These are phyloP conservation scores for Sclerotinia sclerotiorum DNA, from an alignment of 2,329 filamentous ascomycete species.

Conservation along the genomic window DNA sequence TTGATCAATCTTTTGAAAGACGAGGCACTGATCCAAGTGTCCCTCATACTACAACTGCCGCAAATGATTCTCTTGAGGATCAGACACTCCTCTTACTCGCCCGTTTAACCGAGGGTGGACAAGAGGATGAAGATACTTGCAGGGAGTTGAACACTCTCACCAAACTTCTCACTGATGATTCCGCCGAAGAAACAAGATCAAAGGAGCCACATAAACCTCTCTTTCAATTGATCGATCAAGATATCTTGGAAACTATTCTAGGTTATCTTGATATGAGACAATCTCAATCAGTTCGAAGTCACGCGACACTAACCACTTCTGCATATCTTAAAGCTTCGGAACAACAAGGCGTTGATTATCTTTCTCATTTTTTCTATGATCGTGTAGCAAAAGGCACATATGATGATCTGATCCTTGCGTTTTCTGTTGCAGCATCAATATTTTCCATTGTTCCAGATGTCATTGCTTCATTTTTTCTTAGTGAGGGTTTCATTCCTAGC, in stretches of 20 bases:
- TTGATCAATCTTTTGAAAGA: constrained; percentile 18
- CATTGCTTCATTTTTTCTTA: constrained; percentile 77
- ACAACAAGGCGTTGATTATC: constrained; percentile 66
- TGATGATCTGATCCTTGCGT: constrained; percentile 86
- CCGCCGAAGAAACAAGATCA: constrained; percentile 30
- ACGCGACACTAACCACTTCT: constrained; percentile 78
- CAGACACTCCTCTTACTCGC: constrained; percentile 61
- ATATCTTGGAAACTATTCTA: constrained; percentile 83
- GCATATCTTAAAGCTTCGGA: constrained; percentile 79
- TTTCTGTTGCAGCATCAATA: constrained; percentile 84
- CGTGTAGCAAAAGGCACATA: constrained; percentile 73
- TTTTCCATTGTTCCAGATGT: constrained; percentile 83
- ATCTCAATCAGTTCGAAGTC: constrained; percentile 69
- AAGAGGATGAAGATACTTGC: constrained; percentile 74
- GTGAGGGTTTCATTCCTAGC: constrained; percentile 78
- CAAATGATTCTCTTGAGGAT: constrained; percentile 38
- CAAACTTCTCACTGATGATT: constrained; percentile 56
- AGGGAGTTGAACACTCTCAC: constrained; percentile 58
- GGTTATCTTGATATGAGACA: constrained; percentile 82
- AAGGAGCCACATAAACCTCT: constrained; percentile 42
- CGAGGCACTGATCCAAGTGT: constrained; percentile 32
- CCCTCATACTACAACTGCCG: constrained; percentile 24
- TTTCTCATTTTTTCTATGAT: constrained; percentile 72
- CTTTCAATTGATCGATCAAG: constrained; percentile 62
- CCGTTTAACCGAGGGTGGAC: constrained; percentile 84